Evolutionary conservation across 257 asterid genomes (phyloP).

Genomic region (Lycium barbarum): DNA sequence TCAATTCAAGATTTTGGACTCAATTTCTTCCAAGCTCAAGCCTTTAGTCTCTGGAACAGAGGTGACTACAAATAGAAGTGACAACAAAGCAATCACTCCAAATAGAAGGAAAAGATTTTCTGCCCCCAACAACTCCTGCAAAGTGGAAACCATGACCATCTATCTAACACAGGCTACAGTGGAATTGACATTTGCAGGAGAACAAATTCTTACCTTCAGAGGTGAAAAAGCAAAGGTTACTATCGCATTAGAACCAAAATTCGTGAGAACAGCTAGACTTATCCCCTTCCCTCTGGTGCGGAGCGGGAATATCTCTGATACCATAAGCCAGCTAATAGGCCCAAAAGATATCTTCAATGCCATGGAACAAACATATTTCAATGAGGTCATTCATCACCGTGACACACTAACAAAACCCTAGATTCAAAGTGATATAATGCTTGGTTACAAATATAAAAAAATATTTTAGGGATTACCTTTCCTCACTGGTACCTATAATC

Average conservation of each 20-base stretch:
- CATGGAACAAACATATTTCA: constrained; percentile 2
- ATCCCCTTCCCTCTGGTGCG: constrained; percentile 98
- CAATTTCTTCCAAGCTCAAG: constrained; percentile 97
- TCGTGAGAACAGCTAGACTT: constrained; percentile 95
- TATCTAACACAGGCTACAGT: neutral
- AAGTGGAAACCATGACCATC: constrained; percentile 23
- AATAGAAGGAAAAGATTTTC: constrained; percentile 89
- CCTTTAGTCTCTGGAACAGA: constrained; percentile 98
- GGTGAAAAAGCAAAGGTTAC: constrained; percentile 97
- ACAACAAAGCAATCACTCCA: constrained; percentile 75
- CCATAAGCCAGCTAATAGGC: constrained; percentile 99
- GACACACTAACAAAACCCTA: neutral
- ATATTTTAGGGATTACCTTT: neutral
- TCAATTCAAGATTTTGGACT: constrained; percentile 82
- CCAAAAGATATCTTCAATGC: constrained; percentile 86
- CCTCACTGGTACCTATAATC: constrained; percentile 1
- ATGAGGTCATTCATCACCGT: neutral
- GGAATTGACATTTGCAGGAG: neutral
- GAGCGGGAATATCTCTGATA: constrained; percentile 92
- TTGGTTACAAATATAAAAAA: constrained; percentile 15
- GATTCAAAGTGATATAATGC: neutral
- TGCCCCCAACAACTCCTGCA: constrained; percentile 90
- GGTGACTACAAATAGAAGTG: constrained; percentile 66
- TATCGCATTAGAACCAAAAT: constrained; percentile 93
- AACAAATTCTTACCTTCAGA: constrained; percentile 61